Percentiles rank a stretch among this genome's conserved stretches.
Conservation (phyloP, 2,329 filamentous ascomycete species). For the Metarhizium brunneum region DNA sequence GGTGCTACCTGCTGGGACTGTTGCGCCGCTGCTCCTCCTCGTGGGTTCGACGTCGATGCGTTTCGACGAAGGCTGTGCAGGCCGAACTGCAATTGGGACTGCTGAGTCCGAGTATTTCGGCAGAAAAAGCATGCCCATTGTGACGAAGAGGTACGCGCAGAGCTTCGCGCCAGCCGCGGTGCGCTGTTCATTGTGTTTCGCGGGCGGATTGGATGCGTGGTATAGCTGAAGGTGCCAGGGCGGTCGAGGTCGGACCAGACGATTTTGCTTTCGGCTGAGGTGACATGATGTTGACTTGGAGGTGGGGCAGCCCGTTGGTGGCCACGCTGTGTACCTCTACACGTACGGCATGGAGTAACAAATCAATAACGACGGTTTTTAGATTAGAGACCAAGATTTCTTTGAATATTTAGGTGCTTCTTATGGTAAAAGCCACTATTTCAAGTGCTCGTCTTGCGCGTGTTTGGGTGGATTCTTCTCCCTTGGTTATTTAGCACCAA, state of each 20-base stretch:
- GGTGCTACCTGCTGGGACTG: constrained; percentile 19
- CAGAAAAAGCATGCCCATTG: constrained; percentile 30
- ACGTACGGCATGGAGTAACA: no score
- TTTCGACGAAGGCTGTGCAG: constrained; percentile 19
- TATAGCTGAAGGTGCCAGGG: not conserved
- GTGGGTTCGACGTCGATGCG: constrained; percentile 20
- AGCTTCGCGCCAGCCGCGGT: constrained; percentile 25
- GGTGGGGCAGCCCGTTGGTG: no score
- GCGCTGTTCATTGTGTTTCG: constrained; percentile 29
- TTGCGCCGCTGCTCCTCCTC: constrained; percentile 13
- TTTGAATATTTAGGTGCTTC: no score
- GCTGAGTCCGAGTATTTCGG: constrained; percentile 21
- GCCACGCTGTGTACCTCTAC: no score
- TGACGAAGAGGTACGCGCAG: constrained; percentile 15
- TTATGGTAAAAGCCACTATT: no score
- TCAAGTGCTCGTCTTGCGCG: not conserved
- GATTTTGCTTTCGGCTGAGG: constrained; percentile 1
- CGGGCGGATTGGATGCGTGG: not conserved
- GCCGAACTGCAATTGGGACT: constrained; percentile 8
- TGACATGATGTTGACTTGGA: not conserved
- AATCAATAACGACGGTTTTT: no score
- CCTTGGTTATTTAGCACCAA: no score
- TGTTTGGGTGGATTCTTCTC: no score
- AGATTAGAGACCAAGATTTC: no score
- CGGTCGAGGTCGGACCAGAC: not conserved